Evolutionary conservation across 1,284 basidiomycete species (phyloP), one percentile per base, ranked within the genome.

Genomic region (Cutaneotrichosporon spelunceum): DNA sequence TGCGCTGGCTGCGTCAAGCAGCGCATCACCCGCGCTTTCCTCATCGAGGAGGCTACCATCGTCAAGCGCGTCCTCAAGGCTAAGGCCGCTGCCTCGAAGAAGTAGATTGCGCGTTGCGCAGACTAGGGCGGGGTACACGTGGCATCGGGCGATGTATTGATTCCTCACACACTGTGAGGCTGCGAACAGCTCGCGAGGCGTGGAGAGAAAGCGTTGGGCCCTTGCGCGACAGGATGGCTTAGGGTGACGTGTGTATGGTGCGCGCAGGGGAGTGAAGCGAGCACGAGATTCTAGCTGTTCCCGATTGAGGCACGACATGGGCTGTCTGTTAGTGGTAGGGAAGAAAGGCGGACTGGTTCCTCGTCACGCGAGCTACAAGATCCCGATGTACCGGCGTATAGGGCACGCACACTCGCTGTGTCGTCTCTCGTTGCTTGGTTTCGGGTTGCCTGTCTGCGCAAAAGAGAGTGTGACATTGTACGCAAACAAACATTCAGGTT

Each of bases 41-140:
- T 99, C 67, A 91, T 99, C 61, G 96, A 99, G 85, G 94, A 99
- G 85, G 95, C 95, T 55, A 99, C 98, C 86, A 98, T 99, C 73
- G 95, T 99, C 79, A 99, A 99, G 89, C 90, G 87, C 83, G 94
- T 99, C 70, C 92, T 98, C 85, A 97, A 97, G 86, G 89, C 88
- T 74, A 85, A 79, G 74, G 72, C 74, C 67, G 75, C 72, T 61
- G 70, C 70, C 61, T 63, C 68, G 55, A 79, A 78, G 78, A 79
- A 78, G 73, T 79, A 80, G 68, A 70, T 56, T 61, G 57, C 62
- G 52, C 59, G 44, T 44, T 34, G 55, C 44, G 50, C 56, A 57
- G 33, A 42, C 52, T 62, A 50, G 54, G 50, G 44, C 39, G 61
- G 56, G 45, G 33, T 57, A 52, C 53, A 53, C 56, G 56, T 60